Base-by-base conservation (phyloP, 1,139 yeast species). In the Pneumocystis jirovecii region DNA sequence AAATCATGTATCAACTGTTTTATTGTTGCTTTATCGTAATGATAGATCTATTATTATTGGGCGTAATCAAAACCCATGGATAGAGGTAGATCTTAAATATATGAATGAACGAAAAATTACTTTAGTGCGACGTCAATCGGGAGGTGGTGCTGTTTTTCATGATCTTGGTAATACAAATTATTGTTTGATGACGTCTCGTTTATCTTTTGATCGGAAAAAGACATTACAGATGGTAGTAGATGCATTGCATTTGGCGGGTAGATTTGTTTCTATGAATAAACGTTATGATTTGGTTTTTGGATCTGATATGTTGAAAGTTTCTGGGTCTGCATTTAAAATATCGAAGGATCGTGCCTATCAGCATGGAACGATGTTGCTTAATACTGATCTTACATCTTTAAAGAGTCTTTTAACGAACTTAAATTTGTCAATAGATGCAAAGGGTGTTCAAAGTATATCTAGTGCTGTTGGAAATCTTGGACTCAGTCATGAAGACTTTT, bases 81-180 rank as follows among this genome's bases (percentile, higher is more conserved):
- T 85, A 67, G 99, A 93, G 73, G 82, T 86, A 42, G 87, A 89
- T 71, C 68, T 93, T 3, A 82, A 84, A 0, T 72, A 83, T n/a
- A 76, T 89, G 12, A 77, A 80, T 6, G 72, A 79, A 0, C 74
- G 83, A 15, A 78, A 79, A 0, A 80, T 89, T n/a, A 93, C 95
- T 0, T 74, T 91, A 15, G 75, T 95, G 2, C 78, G 98, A 69
- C 79, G 99, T 67, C 78, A 82, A 62, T 86, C 96, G 1, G 99
- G 99, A 0, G 99, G 99, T 1, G 99, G 99, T 0, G 85, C 97
- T 0, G 99, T 95, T 0, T 96, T 90, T 12, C 99, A 95, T 73
- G 98, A 93, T 74, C 71, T 80, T n/a, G 96, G 97, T 0, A 95
- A 95, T 72, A 84, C 86, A 31, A 95, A 95, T 73, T 95, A 86